Base-by-base conservation (phyloP, 306 rosid genomes). In the Calophaca sinica region DNA sequence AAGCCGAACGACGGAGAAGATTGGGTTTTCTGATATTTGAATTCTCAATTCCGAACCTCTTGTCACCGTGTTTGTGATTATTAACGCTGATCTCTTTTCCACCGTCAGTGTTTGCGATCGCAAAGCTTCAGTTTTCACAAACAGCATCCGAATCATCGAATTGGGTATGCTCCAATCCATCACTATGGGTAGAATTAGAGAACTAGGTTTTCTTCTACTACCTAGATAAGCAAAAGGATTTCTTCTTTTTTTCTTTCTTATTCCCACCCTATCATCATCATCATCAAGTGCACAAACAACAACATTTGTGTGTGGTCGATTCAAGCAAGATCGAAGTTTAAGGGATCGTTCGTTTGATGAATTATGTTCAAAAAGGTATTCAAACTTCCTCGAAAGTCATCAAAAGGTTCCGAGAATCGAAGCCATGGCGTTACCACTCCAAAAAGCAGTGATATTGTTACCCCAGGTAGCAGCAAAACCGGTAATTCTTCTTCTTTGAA, bases 321-420 rank as follows among this genome's bases (percentile, higher is more conserved):
- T 51, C 70, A 70, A 44, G 51, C 13, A 45, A 45, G 51, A 45
- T 36, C 28, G 50, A 4, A 5, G 3, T 8, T 70, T 52, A 15
- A 44, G 55, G 73, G 20, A 31, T 80, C 26, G 15, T 36, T 79
- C 9, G 61, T 50, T 82, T 72, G 72, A 13, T 77, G 83, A 86
- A 84, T 72, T 65, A 87, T 90, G 96, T 86, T 90, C 68, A 90
- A 76, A 50, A 75, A 88, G 89, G 80, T 90, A 49, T 63, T 90
- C 3, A 75, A 87, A 82, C 88, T 90, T 57, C 87, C 90, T 68
- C 54, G 82, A 62, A 90, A 90, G 84, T 84, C 90, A 33, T 80
- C 89, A 9, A 87, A 86, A 88, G 82, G 77, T 63, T 54, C 85
- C 14, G 92, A 85, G 62, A 72, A 36, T 79, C 85, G 83, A 64